phyloP scores from a whole-genome alignment of 2,329 filamentous ascomycete species.

The Albophoma yamanashiensis region DNA sequence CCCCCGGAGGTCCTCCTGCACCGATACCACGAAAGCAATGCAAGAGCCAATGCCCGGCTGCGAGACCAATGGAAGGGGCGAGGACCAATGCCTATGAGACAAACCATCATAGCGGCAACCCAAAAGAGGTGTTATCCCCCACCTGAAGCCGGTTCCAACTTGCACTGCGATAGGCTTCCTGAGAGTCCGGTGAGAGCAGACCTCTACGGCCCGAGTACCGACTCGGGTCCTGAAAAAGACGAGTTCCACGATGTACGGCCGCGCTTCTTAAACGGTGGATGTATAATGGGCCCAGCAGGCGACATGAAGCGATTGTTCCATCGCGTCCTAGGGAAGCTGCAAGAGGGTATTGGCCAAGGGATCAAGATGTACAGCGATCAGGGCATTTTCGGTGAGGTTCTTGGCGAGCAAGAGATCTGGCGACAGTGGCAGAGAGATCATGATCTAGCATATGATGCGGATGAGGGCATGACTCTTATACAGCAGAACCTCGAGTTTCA shows the following conservation, averaged over 20 bases:
- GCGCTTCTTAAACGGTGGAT: neutral
- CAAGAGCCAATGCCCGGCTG: neutral
- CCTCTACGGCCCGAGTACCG: neutral
- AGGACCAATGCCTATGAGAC: neutral
- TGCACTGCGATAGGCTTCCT: neutral
- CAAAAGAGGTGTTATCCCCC: neutral
- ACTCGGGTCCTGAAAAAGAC: neutral
- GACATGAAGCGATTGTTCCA: neutral
- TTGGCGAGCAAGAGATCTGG: neutral
- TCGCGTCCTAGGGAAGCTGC: neutral
- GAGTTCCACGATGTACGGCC: neutral
- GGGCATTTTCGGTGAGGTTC: neutral
- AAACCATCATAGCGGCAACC: neutral
- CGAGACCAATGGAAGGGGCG: neutral
- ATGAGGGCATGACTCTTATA: neutral
- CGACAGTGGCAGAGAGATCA: neutral
- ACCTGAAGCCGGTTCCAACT: neutral
- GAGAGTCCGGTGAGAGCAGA: neutral
- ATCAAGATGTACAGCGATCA: neutral
- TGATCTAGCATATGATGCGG: neutral
- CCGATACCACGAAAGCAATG: neutral
- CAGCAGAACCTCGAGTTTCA: neutral
- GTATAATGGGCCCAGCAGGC: neutral
- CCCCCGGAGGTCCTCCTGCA: neutral
- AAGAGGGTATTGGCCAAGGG: neutral